phyloP scores from a whole-genome alignment of 371 early-diverging fungal genomes.

The Haplosporangium sp. region DNA sequence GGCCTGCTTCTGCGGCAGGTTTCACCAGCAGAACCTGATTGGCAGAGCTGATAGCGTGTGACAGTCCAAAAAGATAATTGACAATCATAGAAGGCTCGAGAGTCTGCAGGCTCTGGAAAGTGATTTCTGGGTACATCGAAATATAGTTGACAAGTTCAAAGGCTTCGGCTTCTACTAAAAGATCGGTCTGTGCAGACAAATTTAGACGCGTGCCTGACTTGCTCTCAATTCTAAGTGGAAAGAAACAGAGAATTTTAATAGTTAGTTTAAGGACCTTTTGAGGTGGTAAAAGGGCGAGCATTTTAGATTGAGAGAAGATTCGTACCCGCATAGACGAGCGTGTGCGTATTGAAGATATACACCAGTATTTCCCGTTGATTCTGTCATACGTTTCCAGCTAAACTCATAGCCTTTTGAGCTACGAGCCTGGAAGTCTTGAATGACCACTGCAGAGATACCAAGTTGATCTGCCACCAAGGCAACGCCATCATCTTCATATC shows the following conservation, averaged over 20 bases:
- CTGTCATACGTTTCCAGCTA: slow-evolving; percentile 93
- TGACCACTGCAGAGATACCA: slow-evolving; percentile 87
- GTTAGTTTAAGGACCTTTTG: background rate
- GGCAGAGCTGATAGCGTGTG: slow-evolving; percentile 83
- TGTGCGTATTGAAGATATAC: slow-evolving; percentile 88
- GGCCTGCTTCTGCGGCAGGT: slow-evolving; percentile 56
- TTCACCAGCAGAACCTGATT: slow-evolving; percentile 82
- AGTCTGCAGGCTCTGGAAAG: background rate
- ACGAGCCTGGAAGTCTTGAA: slow-evolving; percentile 70
- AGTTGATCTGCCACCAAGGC: slow-evolving; percentile 77
- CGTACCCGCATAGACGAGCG: slow-evolving; percentile 85
- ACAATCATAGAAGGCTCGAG: slow-evolving; percentile 92
- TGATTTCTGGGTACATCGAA: background rate
- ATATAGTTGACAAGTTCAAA: background rate
- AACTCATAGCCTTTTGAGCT: slow-evolving; percentile 96
- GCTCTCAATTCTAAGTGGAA: slow-evolving; percentile 10
- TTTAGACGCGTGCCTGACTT: background rate
- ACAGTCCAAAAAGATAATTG: slow-evolving; percentile 87
- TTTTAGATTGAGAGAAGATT: background rate
- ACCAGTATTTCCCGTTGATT: slow-evolving; percentile 97
- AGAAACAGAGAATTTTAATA: background rate
- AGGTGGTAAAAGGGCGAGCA: background rate
- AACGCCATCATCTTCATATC: slow-evolving; percentile 59
- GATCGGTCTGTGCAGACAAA: slow-evolving; percentile 28
- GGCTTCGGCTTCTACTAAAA: background rate